These are phyloP conservation scores for Gastrodia elata DNA, from an alignment of 106 monocot genomes.

Conservation along the genomic window DNA sequence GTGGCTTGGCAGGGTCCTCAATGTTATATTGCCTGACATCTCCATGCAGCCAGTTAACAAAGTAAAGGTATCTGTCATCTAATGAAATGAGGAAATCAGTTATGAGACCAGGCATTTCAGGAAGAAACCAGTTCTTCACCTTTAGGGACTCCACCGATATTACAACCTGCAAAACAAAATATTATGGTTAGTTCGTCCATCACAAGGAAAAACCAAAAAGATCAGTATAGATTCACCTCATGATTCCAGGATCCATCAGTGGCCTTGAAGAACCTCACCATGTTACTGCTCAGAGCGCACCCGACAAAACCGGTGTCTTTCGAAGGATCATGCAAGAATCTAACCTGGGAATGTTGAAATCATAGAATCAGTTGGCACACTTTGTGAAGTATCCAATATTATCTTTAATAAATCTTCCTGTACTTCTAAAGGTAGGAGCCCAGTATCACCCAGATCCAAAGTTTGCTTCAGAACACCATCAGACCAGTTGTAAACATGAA, in stretches of 20 bases:
- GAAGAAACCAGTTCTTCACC: constrained; percentile 93
- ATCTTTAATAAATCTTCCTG: background rate
- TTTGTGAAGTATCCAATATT: background rate
- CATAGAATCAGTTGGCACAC: background rate
- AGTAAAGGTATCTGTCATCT: constrained; percentile 84
- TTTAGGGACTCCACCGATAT: constrained; percentile 66
- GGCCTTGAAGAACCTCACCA: constrained; percentile 92
- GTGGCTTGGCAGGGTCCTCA: constrained; percentile 66
- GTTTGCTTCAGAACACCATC: constrained; percentile 92
- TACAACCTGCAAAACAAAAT: constrained; percentile 30
- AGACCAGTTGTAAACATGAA: constrained; percentile 86
- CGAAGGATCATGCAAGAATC: constrained; percentile 92
- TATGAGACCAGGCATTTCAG: constrained; percentile 94
- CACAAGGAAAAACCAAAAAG: background rate
- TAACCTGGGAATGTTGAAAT: constrained; percentile 31
- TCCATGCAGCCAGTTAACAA: constrained; percentile 93
- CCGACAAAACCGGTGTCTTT: constrained; percentile 88
- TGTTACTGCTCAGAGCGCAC: constrained; percentile 73
- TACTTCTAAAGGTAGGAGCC: constrained; percentile 90
- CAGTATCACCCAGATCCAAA: constrained; percentile 68
- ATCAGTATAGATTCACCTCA: constrained; percentile 33
- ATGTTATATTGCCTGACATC: constrained; percentile 95
- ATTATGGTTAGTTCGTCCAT: background rate
- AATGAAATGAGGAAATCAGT: constrained; percentile 95
- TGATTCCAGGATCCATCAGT: constrained; percentile 73